Percentiles rank a stretch among this genome's conserved stretches.
Evolutionary conservation across 2,329 filamentous ascomycete species (phyloP).

Genomic region (Whalleya microplaca): DNA sequence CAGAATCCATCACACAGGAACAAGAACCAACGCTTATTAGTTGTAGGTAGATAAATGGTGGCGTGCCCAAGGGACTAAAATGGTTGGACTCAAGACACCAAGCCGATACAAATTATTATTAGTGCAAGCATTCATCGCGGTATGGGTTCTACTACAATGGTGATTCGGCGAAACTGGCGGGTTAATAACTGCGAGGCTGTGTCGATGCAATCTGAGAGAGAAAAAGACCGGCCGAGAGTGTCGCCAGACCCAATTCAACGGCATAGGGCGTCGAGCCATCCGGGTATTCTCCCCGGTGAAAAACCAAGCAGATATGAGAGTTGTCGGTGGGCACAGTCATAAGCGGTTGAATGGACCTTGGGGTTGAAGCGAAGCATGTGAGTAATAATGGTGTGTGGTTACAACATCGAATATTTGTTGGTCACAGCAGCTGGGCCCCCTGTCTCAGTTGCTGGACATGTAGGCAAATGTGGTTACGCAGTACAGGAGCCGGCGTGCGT

Average conservation of each 20-base stretch:
- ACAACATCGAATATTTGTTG: conserved; percentile 26
- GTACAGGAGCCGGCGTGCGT: conserved; percentile 20
- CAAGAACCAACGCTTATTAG: conserved; percentile 26
- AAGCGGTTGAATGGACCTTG: conserved; percentile 9
- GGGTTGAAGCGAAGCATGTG: conserved; percentile 20
- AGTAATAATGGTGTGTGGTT: conserved; percentile 22
- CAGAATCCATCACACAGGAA: conserved; percentile 24
- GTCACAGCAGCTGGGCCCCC: conserved; percentile 23
- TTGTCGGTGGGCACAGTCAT: conserved; percentile 8
- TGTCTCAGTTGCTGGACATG: conserved; percentile 23
- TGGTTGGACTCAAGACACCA: conserved; percentile 26
- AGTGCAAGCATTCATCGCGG: conserved; percentile 18
- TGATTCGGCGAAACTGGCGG: conserved; percentile 30
- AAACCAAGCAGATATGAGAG: conserved; percentile 12
- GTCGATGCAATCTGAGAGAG: conserved; percentile 14
- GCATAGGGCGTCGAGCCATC: conserved; percentile 24
- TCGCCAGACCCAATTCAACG: conserved; percentile 16
- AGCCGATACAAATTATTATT: conserved; percentile 24
- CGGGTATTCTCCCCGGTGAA: conserved; percentile 24
- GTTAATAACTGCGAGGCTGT: conserved; percentile 29
- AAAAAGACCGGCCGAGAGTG: conserved; percentile 16
- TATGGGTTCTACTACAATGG: conserved; percentile 14
- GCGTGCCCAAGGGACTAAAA: conserved; percentile 18
- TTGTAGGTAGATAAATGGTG: conserved; percentile 7
- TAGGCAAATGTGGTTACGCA: conserved; percentile 25